A percentile compares a stretch with the other conserved stretches of the same genome.
These are phyloP conservation scores for Leishmania tarentolae DNA, from an alignment of 208 protist genomes.

Conservation along the genomic window DNA sequence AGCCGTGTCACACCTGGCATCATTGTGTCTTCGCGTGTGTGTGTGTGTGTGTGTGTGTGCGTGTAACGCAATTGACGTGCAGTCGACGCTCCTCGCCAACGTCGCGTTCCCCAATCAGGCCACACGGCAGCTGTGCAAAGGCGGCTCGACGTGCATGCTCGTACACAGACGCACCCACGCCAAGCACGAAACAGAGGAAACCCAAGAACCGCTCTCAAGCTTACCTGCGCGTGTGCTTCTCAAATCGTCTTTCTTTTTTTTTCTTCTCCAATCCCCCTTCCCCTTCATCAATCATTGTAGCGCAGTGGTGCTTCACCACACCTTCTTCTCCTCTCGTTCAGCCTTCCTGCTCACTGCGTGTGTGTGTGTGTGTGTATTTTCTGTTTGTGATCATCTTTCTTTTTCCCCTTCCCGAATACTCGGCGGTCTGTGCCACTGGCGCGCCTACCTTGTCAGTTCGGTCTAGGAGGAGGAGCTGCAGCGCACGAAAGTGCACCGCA, in stretches of 20 bases:
- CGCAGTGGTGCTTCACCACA: background rate
- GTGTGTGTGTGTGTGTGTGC: background rate
- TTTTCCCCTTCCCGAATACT: background rate
- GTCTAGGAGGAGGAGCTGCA: background rate
- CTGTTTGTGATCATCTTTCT: background rate
- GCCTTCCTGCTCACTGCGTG: background rate
- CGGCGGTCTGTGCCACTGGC: background rate
- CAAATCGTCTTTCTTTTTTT: background rate
- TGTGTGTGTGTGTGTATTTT: background rate
- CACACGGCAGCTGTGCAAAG: background rate
- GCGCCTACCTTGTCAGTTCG: background rate
- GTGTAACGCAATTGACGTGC: background rate
- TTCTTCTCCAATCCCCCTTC: background rate
- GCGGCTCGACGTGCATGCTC: background rate
- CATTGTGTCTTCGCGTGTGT: background rate
- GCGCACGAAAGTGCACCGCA: background rate
- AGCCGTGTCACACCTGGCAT: background rate
- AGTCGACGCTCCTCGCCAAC: background rate
- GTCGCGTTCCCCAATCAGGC: background rate
- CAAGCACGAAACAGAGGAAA: background rate
- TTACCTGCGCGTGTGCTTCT: background rate
- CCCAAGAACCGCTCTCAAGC: background rate
- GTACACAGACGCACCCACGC: background rate
- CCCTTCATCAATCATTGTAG: background rate
- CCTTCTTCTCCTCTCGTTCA: background rate